A percentile compares a stretch with the other conserved stretches of the same genome.
phyloP scores from a whole-genome alignment of 148 eudicot genomes.

The Drosera capensis region DNA sequence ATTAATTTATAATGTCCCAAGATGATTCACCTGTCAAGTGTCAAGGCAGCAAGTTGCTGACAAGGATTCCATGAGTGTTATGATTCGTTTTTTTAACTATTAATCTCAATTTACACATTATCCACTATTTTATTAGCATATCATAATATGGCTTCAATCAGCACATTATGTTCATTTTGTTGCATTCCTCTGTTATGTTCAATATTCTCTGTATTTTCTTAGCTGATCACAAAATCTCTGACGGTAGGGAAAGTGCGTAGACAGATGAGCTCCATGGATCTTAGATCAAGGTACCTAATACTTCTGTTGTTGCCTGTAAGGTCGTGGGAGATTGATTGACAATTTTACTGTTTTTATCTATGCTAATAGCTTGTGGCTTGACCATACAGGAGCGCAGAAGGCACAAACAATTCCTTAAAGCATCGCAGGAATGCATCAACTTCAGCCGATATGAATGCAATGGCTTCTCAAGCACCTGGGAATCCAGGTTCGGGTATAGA shows the following conservation, averaged over 20 bases:
- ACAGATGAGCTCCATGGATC: conserved; percentile 31
- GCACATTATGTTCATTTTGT: neutral
- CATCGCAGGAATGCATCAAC: conserved; percentile 58
- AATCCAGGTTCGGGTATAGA: conserved; percentile 30
- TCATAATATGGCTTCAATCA: too few species aligned
- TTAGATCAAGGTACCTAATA: conserved; percentile 35
- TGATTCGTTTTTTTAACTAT: neutral
- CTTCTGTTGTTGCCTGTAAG: neutral
- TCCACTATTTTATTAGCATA: too few species aligned
- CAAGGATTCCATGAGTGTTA: too few species aligned
- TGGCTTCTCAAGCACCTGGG: conserved; percentile 33
- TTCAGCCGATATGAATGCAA: conserved; percentile 49
- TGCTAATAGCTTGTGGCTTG: conserved; percentile 4
- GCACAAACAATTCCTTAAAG: conserved; percentile 25
- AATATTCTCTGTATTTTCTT: neutral
- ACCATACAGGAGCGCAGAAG: conserved; percentile 40
- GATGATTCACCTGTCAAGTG: too few species aligned
- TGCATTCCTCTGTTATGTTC: neutral
- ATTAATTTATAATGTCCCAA: too few species aligned
- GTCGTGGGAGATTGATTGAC: neutral
- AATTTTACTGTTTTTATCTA: neutral
- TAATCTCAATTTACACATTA: neutral
- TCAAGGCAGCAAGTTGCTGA: too few species aligned
- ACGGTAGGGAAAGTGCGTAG: conserved; percentile 38
- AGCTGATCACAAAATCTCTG: conserved; percentile 8